These are phyloP conservation scores for Xylaria sp. DNA, from an alignment of 2,329 filamentous ascomycete genomes.

Conservation along the genomic window DNA sequence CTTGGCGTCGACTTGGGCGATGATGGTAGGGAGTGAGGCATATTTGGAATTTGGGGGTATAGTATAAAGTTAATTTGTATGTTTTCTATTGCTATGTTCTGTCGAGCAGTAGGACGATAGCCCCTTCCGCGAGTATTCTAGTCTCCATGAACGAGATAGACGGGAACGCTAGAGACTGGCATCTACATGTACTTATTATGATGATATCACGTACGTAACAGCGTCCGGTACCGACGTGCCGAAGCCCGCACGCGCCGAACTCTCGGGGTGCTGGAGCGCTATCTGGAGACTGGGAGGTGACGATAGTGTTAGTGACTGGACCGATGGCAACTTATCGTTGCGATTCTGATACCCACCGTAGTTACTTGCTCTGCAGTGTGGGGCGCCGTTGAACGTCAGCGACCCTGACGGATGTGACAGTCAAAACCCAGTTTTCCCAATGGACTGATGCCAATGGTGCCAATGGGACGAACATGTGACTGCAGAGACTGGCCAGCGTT, in stretches of 20 bases:
- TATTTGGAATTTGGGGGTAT: conserved; percentile 19
- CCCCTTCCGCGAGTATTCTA: conserved; percentile 35
- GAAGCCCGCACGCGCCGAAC: conserved; percentile 13
- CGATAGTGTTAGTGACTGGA: conserved; percentile 22
- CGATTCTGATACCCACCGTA: conserved; percentile 12
- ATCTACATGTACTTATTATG: conserved; percentile 34
- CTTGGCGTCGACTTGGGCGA: conserved; percentile 52
- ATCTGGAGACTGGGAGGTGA: conserved; percentile 9
- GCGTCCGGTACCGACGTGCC: conserved; percentile 21
- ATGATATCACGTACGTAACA: conserved; percentile 28
- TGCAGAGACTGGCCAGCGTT: conserved; percentile 31
- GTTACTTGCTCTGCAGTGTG: conserved; percentile 13
- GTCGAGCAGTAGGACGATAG: conserved; percentile 36
- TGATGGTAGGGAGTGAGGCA: conserved; percentile 38
- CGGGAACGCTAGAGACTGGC: conserved; percentile 23
- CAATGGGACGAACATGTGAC: conserved; percentile 35
- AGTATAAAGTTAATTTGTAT: conserved; percentile 2
- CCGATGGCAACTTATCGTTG: conserved; percentile 21
- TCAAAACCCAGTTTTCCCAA: conserved; percentile 21
- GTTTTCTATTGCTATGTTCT: conserved; percentile 29
- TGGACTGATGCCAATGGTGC: conserved; percentile 31
- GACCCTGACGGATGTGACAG: conserved; percentile 33
- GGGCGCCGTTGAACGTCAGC: conserved; percentile 24
- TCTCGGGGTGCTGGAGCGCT: conserved; percentile 12
- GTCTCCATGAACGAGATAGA: conserved; percentile 35